Base-by-base conservation (phyloP, 208 protist genomes). In the Herpetomonas samuelpessoai region DNA sequence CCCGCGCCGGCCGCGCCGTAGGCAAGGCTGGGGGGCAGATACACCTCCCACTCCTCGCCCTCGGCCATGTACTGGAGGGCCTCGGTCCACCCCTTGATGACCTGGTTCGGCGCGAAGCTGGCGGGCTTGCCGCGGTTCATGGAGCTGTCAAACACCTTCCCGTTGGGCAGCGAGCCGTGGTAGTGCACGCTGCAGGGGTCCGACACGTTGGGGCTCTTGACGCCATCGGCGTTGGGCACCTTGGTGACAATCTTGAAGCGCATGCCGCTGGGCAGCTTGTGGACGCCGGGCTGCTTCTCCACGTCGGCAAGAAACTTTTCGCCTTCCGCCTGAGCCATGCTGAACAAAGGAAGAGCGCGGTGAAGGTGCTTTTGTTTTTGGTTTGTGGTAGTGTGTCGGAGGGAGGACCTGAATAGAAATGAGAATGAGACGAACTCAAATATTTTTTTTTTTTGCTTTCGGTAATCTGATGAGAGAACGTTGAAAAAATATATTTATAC, bases 71-170 rank as follows among this genome's bases (percentile, higher is more conserved):
- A 74, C 84, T 92, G 86, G 14, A 95, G 74, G 22, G 83, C 89
- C 67, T 93, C 86, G 18, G 78, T 87, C 89, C 89, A 95, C 30
- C 74, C 86, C 44, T 74, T 77, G 57, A 93, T 92, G n/a, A 93
- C 83, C 57, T 89, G 74, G 31, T 65, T 75, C 19, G 84, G 89
- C 0, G 71, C 72, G 41, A 97, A 94, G 12, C 55, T 72, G 16
- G 74, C 39, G n/a, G 92, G 86, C 28, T 49, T 44, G 39, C 69
- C 70, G 29, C 83, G 76, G 39, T 92, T 71, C 56, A 81, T 79
- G 14, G 83, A 90, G 65, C 67, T 86, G 79, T 95, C 88, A 65
- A 95, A 95, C 3, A 86, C 77, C 57, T 76, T 92, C 14, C 86
- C 88, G 59, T 65, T 72, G 14, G 66, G 54, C 27, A 95, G 74